Conservation (phyloP, 2,329 filamentous ascomycete genomes). For the Fusarium pseudocircinatum region DNA sequence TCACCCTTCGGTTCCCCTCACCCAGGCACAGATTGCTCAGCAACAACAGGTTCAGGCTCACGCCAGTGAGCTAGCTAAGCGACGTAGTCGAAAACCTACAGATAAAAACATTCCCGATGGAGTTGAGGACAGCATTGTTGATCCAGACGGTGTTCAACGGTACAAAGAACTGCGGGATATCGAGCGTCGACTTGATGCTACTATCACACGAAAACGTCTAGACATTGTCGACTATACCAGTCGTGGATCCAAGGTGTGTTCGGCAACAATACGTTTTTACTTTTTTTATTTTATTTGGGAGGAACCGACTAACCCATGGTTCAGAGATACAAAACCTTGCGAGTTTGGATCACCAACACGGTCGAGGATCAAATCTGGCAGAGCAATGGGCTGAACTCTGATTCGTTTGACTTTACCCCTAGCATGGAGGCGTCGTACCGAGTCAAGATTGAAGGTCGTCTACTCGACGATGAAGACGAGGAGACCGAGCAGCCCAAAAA, state of each 20-base stretch:
- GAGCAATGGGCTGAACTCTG: constrained; percentile 70
- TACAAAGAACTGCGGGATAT: constrained; percentile 88
- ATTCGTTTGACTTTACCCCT: constrained; percentile 83
- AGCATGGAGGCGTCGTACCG: constrained; percentile 82
- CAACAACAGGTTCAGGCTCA: constrained; percentile 63
- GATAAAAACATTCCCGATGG: constrained; percentile 95
- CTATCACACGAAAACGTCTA: constrained; percentile 92
- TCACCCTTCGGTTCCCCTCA: constrained; percentile 61
- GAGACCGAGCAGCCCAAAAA: constrained; percentile 64
- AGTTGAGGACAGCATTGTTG: constrained; percentile 82
- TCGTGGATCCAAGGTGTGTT: constrained; percentile 72
- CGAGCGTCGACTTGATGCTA: constrained; percentile 88
- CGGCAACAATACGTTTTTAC: background rate
- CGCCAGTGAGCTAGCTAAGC: constrained; percentile 75
- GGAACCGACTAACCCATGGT: constrained; percentile 6
- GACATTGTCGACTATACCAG: constrained; percentile 87
- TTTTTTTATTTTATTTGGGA: background rate
- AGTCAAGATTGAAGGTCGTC: constrained; percentile 89
- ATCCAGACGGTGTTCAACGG: constrained; percentile 77
- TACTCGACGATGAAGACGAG: constrained; percentile 76
- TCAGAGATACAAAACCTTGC: constrained; percentile 82
- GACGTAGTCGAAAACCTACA: constrained; percentile 87
- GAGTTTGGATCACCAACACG: constrained; percentile 95
- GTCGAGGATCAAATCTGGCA: constrained; percentile 97
- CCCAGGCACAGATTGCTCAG: constrained; percentile 62